phyloP scores from a whole-genome alignment of 164 flowering plant species.

The Vitis vinifera region ASM3070453v1 NC_081822.1:1153501-1154000 shows the following conservation, averaged over 20 bases:
- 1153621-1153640: background rate
- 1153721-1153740: slow-evolving; percentile 59
- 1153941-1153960: background rate
- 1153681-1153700: background rate
- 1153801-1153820: slow-evolving; percentile 48
- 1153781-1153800: slow-evolving; percentile 47
- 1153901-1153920: background rate
- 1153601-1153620: background rate
- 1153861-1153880: background rate
- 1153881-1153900: background rate
- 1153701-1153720: slow-evolving; percentile 5
- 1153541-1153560: too few species aligned
- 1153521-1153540: too few species aligned
- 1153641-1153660: background rate
- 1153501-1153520: too few species aligned
- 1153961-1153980: background rate
- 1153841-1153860: background rate
- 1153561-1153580: too few species aligned
- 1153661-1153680: too few species aligned
- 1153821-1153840: slow-evolving; percentile 53
- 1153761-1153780: slow-evolving; percentile 56
- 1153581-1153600: too few species aligned
- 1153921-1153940: background rate
- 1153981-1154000: slow-evolving; percentile 50
- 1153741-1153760: slow-evolving; percentile 74